phyloP scores from a whole-genome alignment of 2,329 filamentous ascomycete genomes.

The Cercospora zeina region DNA sequence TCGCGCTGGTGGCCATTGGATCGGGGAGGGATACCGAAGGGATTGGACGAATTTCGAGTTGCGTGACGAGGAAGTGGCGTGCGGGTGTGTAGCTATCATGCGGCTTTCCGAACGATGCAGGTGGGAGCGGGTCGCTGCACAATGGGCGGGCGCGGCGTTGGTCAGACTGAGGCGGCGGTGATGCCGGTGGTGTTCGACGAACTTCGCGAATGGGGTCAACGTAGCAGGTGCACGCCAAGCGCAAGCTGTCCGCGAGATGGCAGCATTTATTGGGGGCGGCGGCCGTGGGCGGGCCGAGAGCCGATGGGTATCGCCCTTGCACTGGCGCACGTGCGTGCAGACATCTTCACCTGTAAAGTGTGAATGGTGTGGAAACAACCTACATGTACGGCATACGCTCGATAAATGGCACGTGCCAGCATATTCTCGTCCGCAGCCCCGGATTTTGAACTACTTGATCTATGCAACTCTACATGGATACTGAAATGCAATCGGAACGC shows the following conservation, averaged over 20 bases:
- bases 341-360: not conserved
- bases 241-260: no score
- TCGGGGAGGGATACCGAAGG: slow-evolving; percentile 26
- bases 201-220: no score
- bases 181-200: not conserved
- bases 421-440: not conserved
- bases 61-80: slow-evolving; percentile 19
- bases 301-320: not conserved
- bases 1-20: slow-evolving; percentile 33
- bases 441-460: not conserved
- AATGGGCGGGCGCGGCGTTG: not conserved
- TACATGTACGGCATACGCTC: not conserved
- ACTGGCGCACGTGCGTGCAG: not conserved
- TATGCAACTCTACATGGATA: not conserved
- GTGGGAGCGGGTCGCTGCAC: not conserved
- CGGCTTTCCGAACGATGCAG: not conserved
- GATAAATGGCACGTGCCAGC: not conserved
- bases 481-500: not conserved
- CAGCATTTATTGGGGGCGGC: no score
- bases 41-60: slow-evolving; percentile 23
- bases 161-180: not conserved
- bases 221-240: no score
- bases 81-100: not conserved
- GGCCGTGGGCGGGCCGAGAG: no score
- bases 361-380: not conserved